phyloP scores from a whole-genome alignment of 108 stramenopile species.

The Fistulifera pelliculosa region DNA sequence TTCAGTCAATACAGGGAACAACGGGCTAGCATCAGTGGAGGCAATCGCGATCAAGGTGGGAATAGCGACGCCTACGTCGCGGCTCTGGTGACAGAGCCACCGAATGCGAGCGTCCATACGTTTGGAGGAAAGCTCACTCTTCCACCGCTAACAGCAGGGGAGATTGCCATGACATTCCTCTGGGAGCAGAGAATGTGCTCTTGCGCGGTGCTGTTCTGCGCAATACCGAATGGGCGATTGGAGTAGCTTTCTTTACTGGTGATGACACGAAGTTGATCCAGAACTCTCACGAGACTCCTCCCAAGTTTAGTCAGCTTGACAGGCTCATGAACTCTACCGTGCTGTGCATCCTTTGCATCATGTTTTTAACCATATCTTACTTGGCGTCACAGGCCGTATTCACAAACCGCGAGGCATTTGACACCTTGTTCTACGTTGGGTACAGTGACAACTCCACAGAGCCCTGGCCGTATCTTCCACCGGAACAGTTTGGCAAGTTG shows the following conservation, averaged over 20 bases:
- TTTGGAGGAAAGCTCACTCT: constrained; percentile 77
- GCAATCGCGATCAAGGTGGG: not conserved
- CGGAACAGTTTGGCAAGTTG: constrained; percentile 12
- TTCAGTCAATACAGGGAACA: not conserved
- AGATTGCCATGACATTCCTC: constrained; percentile 46
- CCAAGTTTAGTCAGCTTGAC: constrained; percentile 90
- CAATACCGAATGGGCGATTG: constrained; percentile 95
- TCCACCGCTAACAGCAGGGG: constrained; percentile 29
- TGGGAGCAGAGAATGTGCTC: constrained; percentile 81
- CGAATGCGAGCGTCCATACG: constrained; percentile 88
- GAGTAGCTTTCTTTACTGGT: constrained; percentile 92
- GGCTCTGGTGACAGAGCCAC: constrained; percentile 71
- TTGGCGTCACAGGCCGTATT: constrained; percentile 32
- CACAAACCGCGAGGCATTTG: constrained; percentile 25
- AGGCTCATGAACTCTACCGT: constrained; percentile 68
- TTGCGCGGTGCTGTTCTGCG: constrained; percentile 90
- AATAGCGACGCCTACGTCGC: constrained; percentile 23
- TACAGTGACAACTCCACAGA: constrained; percentile 34
- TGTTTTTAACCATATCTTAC: constrained; percentile 45
- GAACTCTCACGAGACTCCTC: constrained; percentile 85
- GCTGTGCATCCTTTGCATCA: constrained; percentile 76
- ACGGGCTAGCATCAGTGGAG: not conserved
- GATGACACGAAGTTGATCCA: constrained; percentile 88
- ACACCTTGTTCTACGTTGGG: constrained; percentile 56
- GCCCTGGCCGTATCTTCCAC: constrained; percentile 71